A percentile compares a stretch with the other conserved stretches of the same genome.
Conservation (phyloP, 352 stramenopile genomes). For the Phytophthora kernoviae region DNA sequence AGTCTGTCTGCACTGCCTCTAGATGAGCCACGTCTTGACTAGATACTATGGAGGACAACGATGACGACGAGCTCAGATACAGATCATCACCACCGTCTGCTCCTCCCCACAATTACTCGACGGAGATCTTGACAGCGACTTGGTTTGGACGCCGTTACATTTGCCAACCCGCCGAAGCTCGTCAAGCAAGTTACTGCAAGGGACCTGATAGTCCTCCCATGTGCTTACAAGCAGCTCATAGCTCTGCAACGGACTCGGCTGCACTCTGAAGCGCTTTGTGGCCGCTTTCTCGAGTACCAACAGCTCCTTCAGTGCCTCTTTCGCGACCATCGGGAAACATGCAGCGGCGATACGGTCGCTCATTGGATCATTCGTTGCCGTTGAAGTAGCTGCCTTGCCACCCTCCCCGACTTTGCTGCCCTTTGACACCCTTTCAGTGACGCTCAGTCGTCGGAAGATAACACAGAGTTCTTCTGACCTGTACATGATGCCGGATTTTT, state of each 20-base stretch:
- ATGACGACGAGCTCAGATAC: constrained; percentile 61
- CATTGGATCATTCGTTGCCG: constrained; percentile 37
- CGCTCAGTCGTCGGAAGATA: constrained; percentile 63
- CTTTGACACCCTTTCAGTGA: constrained; percentile 43
- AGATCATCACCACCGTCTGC: constrained; percentile 35
- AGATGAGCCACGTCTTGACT: constrained; percentile 77
- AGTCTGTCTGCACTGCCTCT: constrained; percentile 55
- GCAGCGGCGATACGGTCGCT: constrained; percentile 68
- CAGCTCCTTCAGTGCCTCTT: constrained; percentile 51
- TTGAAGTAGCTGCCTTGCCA: constrained; percentile 3
- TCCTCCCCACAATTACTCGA: constrained; percentile 10
- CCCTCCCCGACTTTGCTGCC: neutral
- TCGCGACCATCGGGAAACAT: constrained; percentile 58
- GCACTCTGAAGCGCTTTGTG: constrained; percentile 42
- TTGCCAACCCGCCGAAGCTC: constrained; percentile 61
- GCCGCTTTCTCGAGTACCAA: constrained; percentile 43
- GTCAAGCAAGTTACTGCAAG: constrained; percentile 51
- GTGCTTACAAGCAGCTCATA: constrained; percentile 62
- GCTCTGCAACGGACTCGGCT: constrained; percentile 40
- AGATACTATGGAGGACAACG: constrained; percentile 42
- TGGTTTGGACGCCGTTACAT: constrained; percentile 68
- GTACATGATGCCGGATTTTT: constrained; percentile 51
- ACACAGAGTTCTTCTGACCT: constrained; percentile 66
- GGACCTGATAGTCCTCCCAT: constrained; percentile 62
- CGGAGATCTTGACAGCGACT: constrained; percentile 34